Percentiles rank a stretch among this genome's conserved stretches.
Conservation (phyloP, 2,329 filamentous ascomycete species). For the Sphaerulina vaccinii region DNA sequence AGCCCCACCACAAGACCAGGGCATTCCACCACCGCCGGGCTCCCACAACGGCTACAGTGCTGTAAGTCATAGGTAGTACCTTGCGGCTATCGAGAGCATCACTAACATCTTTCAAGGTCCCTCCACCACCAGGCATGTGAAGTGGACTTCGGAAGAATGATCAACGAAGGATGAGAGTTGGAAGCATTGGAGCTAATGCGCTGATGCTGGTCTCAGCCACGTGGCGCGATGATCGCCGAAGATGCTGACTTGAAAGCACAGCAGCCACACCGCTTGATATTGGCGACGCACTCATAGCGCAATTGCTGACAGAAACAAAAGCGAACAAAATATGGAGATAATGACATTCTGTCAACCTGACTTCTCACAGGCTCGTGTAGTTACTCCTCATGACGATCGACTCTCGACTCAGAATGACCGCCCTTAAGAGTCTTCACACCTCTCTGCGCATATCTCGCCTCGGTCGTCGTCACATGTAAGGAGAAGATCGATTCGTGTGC, state of each 20-base stretch:
- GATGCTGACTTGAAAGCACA: not conserved
- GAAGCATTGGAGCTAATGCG: not conserved
- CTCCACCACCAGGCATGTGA: conserved; percentile 10
- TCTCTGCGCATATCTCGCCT: too few species aligned
- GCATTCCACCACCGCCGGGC: conserved; percentile 4
- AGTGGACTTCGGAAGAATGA: not conserved
- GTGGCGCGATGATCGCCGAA: not conserved
- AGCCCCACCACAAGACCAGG: conserved; percentile 5
- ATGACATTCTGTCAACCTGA: not conserved
- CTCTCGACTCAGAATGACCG: too few species aligned
- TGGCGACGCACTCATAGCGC: not conserved
- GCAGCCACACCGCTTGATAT: not conserved
- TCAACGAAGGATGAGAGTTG: too few species aligned
- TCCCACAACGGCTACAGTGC: conserved; percentile 9
- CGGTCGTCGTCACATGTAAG: too few species aligned
- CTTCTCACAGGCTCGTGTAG: not conserved
- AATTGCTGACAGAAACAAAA: not conserved
- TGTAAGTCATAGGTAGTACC: not conserved
- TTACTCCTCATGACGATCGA: too few species aligned
- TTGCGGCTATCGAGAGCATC: not conserved
- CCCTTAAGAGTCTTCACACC: too few species aligned
- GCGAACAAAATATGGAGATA: not conserved
- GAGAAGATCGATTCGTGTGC: too few species aligned
- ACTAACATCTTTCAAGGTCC: conserved; percentile 4
- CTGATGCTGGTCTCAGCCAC: not conserved